Conservation (phyloP, 495 filamentous ascomycete species). For the Penicillium egyptiacum region DNA sequence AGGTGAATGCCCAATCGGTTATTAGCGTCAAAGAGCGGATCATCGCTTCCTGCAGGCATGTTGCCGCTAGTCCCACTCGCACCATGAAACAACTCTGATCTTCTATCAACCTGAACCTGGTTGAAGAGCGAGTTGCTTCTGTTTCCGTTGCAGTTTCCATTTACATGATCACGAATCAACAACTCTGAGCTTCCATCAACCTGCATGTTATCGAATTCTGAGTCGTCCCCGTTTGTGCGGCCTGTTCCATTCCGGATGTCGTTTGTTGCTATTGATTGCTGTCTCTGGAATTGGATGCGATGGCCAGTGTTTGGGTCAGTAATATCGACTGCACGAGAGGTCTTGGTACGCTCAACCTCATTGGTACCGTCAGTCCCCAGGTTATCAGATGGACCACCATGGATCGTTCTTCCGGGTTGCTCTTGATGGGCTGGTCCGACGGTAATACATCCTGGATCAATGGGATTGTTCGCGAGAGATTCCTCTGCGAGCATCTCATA, state of each 20-base stretch:
- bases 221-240: background rate
- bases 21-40: background rate
- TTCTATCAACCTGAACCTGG: background rate
- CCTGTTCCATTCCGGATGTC: background rate
- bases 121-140: background rate
- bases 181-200: background rate
- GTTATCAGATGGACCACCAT: background rate
- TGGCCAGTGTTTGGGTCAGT: slow-evolving; percentile 7
- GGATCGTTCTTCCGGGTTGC: background rate
- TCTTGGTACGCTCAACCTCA: background rate
- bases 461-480: background rate
- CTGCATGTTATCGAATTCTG: background rate
- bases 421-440: background rate
- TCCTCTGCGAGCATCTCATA: background rate
- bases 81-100: background rate
- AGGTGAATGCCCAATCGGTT: background rate
- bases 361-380: background rate
- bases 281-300: background rate
- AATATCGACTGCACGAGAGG: background rate
- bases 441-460: background rate
- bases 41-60: background rate
- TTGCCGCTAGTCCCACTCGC: background rate
- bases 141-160: background rate
- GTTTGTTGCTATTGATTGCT: background rate
- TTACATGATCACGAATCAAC: background rate